Base-by-base conservation (phyloP, 805 yeast genomes). In the Yarrowia sp. region DNA sequence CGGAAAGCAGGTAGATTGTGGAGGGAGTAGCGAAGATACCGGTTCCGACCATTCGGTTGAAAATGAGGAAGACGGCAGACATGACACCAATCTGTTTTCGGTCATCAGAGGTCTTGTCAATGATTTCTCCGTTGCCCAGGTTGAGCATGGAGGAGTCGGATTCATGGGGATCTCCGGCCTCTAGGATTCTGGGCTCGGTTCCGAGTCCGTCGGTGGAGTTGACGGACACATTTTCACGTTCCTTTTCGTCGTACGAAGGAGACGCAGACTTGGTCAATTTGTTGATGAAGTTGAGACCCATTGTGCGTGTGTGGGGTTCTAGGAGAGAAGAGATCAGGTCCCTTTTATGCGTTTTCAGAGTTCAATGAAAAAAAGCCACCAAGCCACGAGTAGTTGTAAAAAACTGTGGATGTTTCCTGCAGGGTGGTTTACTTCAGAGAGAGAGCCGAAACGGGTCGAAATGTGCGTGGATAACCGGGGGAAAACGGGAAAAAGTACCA, bases 1-100 rank as follows among this genome's bases (percentile, higher is more conserved):
- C 92, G 17, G 86, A 75, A 49, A 80, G 69, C 1, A 74, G 68
- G 68, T 81, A 80, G 65, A 88, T 81, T 1, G 84, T 78, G 3
- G 86, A 83, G 5, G 92, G 89, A 0, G 89, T 86, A 12, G 88
- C 84, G 72, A 88, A 88, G 54, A 88, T 86, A 75, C 92, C 92
- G 0, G 92, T 87, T 67, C 92, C 92, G 48, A 88, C 79, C 78
- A 88, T 83, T 68, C 92, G 84, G 68, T 86, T 87, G 70, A 87
- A 78, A 65, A 86, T 83, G 65, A 86, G 76, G 61, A 88, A 87
- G 62, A 86, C 80, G 63, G 92, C 89, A 48, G 87, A 83, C 38
- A 82, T 59, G 51, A 82, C 72, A 61, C 87, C 87, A 38, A 84
- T 68, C 48, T 79, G 76, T 26, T 64, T 66, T 63, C 63, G 63